A percentile compares a stretch with the other conserved stretches of the same genome.
Evolutionary conservation across 345 rosid species (phyloP).

Genomic region (Bretschneidera sinensis): DNA sequence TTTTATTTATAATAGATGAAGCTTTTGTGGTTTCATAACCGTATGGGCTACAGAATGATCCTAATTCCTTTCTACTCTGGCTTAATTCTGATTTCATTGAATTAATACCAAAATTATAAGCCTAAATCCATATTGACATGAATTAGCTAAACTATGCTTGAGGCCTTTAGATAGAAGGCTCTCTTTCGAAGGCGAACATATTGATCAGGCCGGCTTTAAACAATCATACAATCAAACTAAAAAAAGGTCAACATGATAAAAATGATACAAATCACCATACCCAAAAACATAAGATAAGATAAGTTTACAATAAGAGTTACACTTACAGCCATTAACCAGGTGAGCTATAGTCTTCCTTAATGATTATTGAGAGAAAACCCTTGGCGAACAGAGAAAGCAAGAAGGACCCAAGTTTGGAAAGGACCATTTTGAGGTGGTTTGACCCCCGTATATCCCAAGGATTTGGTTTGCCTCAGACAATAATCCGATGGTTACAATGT

Average conservation of each 20-base stretch:
- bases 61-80: too few relatives aligned
- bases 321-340: conserved; percentile 29
- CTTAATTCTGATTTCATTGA: too few relatives aligned
- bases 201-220: too few relatives aligned
- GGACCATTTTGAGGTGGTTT: not conserved
- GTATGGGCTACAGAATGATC: too few relatives aligned
- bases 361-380: conserved; percentile 4
- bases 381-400: not conserved
- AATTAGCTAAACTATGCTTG: too few relatives aligned
- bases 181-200: too few relatives aligned
- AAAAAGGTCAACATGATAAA: not conserved
- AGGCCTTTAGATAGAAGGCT: too few relatives aligned
- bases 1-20: too few relatives aligned
- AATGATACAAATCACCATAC: not conserved
- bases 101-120: too few relatives aligned
- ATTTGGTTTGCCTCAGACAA: conserved; percentile 12
- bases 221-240: not conserved
- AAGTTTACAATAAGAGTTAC: not conserved
- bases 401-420: not conserved
- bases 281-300: not conserved
- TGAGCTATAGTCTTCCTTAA: not conserved
- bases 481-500: conserved; percentile 17
- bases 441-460: conserved; percentile 20
- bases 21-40: too few relatives aligned
- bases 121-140: too few relatives aligned